Evolutionary conservation across 345 rosid genomes (phyloP), one percentile per base, ranked within the genome.

Genomic region (Rhizophora mangle): DNA sequence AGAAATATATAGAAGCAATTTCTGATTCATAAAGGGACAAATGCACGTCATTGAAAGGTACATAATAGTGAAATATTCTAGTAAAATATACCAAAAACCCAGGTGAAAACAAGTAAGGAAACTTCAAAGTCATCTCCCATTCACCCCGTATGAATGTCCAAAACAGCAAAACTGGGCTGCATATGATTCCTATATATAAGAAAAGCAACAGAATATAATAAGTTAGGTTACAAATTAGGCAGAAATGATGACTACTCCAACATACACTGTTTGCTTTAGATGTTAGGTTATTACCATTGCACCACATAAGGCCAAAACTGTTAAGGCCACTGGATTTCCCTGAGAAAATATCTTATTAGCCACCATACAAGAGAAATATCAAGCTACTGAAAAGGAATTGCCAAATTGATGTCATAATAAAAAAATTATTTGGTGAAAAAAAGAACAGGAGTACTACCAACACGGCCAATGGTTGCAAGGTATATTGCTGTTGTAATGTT

Each of bases 221-320:
- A 22, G 32, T 56, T 43, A 76, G 64, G 43, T 53, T 61, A 64
- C 49, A n/a, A 46, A 65, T 18, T 58, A 19, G 29, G 62, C 39
- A 16, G 37, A 64, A 19, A 62, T 29, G 29, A 34, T 31, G 59
- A 62, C 21, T 6, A 19, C 11, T 27, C 56, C 60, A 68, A 10
- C 29, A 32, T 21, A 10, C 2, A 32, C 6, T 7, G 47, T 32
- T 74, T 15, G 29, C 26, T 26, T 29, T 18, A 34, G 30, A 62
- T 54, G 61, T 49, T n/a, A 63, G 64, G 69, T 75, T 85, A 92
- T 76, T 85, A 92, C 99, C 99, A 78, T 92, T 95, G 86, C 94
- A 89, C 99, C 97, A 95, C 97, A 95, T 95, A 61, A 95, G 91
- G 60, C 98, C 98, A 83, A 95, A 95, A 80, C 98, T 95, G 83